A percentile compares a stretch with the other conserved stretches of the same genome.
phyloP scores from a whole-genome alignment of 768 basidiomycete species.

The Pleurotus platypus region DNA sequence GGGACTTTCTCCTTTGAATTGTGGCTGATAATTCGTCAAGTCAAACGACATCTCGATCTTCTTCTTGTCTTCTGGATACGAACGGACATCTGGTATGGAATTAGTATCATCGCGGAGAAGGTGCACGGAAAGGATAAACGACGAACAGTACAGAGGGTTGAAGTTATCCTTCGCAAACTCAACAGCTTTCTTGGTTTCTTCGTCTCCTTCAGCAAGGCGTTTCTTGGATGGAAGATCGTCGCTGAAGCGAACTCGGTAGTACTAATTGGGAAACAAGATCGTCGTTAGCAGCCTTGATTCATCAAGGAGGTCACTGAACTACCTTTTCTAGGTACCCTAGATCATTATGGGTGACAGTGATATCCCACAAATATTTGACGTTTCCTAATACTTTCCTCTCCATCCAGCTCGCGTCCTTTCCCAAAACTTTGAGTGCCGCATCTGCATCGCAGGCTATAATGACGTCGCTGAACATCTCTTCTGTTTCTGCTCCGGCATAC shows the following conservation, averaged over 20 bases:
- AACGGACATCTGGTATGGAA: slow-evolving; percentile 26
- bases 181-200: slow-evolving; percentile 19
- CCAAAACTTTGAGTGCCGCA: slow-evolving; percentile 20
- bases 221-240: slow-evolving; percentile 25
- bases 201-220: slow-evolving; percentile 20
- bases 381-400: slow-evolving; percentile 27
- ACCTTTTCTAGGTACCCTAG: slow-evolving; percentile 44
- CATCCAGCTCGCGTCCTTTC: slow-evolving; percentile 22
- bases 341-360: slow-evolving; percentile 51
- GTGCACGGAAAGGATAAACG: neutral
- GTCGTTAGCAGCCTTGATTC: too few species aligned
- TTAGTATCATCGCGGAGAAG: neutral
- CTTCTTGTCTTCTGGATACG: slow-evolving; percentile 36
- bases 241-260: slow-evolving; percentile 36
- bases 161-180: slow-evolving; percentile 36
- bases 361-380: slow-evolving; percentile 37
- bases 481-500: slow-evolving; percentile 20
- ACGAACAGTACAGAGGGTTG: slow-evolving; percentile 35
- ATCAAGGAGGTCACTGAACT: neutral
- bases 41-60: slow-evolving; percentile 55
- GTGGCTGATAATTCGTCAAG: slow-evolving; percentile 41
- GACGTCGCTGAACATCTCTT: slow-evolving; percentile 23
- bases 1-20: slow-evolving; percentile 21
- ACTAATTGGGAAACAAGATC: slow-evolving; percentile 18
- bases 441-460: slow-evolving; percentile 26